A percentile compares a stretch with the other conserved stretches of the same genome.
Conservation (phyloP, 495 filamentous ascomycete genomes). For the Penicillium dipodomyicola region DNA sequence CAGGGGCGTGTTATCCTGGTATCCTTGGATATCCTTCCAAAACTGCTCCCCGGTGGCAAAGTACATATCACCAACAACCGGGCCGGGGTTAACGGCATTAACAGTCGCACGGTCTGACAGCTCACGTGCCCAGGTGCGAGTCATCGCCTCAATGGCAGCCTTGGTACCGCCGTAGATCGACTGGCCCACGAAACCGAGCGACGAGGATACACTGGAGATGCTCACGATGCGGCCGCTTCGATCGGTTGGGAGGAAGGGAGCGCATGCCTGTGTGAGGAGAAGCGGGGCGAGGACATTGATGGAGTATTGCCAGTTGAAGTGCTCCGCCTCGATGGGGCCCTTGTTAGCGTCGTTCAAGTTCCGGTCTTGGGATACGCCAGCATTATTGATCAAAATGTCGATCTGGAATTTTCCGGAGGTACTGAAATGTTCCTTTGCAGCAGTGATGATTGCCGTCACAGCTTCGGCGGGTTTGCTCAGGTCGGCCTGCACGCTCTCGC, state of each 20-base stretch:
- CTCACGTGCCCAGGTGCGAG: constrained; percentile 82
- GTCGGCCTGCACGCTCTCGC: constrained; percentile 56
- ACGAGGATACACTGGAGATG: constrained; percentile 67
- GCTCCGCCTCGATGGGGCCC: constrained; percentile 46
- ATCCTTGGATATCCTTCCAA: constrained; percentile 54
- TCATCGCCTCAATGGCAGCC: constrained; percentile 89
- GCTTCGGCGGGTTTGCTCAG: constrained; percentile 46
- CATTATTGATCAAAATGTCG: constrained; percentile 90
- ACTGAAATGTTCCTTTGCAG: constrained; percentile 52
- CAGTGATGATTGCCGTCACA: constrained; percentile 28
- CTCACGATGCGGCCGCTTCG: constrained; percentile 79
- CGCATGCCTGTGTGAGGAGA: constrained; percentile 69
- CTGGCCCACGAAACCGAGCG: constrained; percentile 66
- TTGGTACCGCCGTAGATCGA: constrained; percentile 86
- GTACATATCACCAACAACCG: constrained; percentile 80
- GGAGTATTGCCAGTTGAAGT: constrained; percentile 70
- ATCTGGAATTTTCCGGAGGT: constrained; percentile 60
- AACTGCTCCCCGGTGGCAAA: constrained; percentile 53
- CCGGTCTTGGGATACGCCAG: constrained; percentile 64
- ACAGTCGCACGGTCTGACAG: constrained; percentile 75
- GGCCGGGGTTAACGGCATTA: constrained; percentile 86
- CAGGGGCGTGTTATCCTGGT: constrained; percentile 68
- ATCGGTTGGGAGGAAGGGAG: constrained; percentile 69
- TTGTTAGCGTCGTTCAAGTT: constrained; percentile 54
- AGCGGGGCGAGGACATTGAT: constrained; percentile 86